A percentile compares a stretch with the other conserved stretches of the same genome.
phyloP scores from a whole-genome alignment of 1,284 basidiomycete species.

The Papiliotrema nemorosa region DNA sequence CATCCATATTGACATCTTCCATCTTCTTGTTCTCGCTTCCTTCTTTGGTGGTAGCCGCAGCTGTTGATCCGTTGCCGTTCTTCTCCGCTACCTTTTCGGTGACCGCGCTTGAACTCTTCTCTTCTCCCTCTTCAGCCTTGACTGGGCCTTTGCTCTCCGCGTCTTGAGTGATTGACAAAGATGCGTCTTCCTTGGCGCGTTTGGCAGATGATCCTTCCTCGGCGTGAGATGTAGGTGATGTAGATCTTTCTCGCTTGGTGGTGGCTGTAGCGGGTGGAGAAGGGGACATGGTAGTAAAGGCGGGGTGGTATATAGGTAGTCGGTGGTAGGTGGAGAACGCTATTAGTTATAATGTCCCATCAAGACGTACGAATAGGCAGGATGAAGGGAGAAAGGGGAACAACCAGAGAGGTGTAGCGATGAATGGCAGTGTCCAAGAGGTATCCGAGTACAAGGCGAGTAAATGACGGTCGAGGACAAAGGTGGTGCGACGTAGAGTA shows the following conservation, averaged over 20 bases:
- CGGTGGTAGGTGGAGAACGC: background rate
- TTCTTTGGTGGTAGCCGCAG: conserved; percentile 3
- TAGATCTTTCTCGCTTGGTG: conserved; percentile 29
- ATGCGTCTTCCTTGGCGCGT: conserved; percentile 10
- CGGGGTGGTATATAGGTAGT: background rate
- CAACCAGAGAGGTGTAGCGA: background rate
- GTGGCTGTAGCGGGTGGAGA: conserved; percentile 21
- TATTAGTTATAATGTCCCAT: conserved; percentile 7
- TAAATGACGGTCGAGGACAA: background rate
- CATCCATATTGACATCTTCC: conserved; percentile 38
- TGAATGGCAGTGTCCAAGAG: no score
- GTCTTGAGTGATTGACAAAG: background rate
- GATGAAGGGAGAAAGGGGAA: background rate
- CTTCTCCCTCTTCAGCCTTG: conserved; percentile 7
- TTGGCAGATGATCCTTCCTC: conserved; percentile 21
- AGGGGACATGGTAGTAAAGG: conserved; percentile 1
- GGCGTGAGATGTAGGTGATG: conserved; percentile 27
- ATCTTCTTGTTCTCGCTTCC: conserved; percentile 27
- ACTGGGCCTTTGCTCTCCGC: background rate
- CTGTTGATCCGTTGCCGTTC: no score
- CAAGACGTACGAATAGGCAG: background rate
- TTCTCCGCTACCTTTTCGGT: conserved; percentile 5
- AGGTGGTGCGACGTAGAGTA: background rate
- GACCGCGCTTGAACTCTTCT: conserved; percentile 4
- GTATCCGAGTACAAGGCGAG: no score